These are phyloP conservation scores for Pichia nanzhaoensis DNA, from an alignment of 805 yeast species.

Conservation along the genomic window DNA sequence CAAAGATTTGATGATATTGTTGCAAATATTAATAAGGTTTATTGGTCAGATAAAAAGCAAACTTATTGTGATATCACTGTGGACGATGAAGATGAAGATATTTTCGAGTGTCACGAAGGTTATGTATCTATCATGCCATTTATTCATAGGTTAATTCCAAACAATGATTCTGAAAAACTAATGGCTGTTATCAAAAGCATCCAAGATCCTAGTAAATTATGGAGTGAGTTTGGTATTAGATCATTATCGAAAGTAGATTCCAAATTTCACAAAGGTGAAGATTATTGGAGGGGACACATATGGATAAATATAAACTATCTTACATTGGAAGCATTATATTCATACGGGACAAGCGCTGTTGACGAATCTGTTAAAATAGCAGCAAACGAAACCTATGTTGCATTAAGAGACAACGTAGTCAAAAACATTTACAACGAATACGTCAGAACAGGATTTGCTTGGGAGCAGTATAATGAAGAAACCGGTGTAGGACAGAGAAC, in stretches of 20 bases:
- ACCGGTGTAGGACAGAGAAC: constrained; percentile 78
- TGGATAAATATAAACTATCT: constrained; percentile 92
- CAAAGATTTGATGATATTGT: constrained; percentile 50
- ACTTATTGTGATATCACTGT: constrained; percentile 81
- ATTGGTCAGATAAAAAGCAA: constrained; percentile 66
- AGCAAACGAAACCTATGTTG: constrained; percentile 45
- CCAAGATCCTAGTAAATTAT: constrained; percentile 64
- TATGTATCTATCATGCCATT: constrained; percentile 86
- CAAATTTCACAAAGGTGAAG: constrained; percentile 69
- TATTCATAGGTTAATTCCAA: constrained; percentile 56
- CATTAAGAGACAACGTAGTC: constrained; percentile 62
- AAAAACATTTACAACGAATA: constrained; percentile 64
- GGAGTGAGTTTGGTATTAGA: constrained; percentile 74
- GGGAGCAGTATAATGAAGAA: constrained; percentile 82
- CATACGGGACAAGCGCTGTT: constrained; percentile 41
- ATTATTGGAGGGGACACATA: constrained; percentile 93
- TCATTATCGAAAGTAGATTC: constrained; percentile 66
- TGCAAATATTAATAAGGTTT: constrained; percentile 61
- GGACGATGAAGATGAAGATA: constrained; percentile 62
- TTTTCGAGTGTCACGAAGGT: constrained; percentile 79
- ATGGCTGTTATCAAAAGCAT: constrained; percentile 49
- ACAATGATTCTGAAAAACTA: constrained; percentile 38
- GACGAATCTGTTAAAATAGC: constrained; percentile 29
- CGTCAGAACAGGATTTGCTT: constrained; percentile 70
- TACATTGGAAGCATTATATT: constrained; percentile 58